Evolutionary conservation across 305 asterid genomes (phyloP), one percentile per base, ranked within the genome.

Genomic region (Fraxinus albicans): DNA sequence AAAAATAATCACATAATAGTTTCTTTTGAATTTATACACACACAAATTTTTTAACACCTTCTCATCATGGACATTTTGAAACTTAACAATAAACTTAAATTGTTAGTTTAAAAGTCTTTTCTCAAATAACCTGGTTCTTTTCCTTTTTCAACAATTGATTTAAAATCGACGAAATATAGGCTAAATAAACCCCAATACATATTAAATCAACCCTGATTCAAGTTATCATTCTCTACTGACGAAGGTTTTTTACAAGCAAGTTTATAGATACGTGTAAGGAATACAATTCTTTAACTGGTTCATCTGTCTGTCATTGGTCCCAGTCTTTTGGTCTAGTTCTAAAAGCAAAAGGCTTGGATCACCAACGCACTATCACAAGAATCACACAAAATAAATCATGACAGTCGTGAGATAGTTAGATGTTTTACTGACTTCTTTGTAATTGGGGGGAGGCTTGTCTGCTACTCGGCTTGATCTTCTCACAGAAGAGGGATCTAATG

Each of bases 391-490:
- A 36, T 21, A 12, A 67, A 7, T 19, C 34, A 12, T 38, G 31
- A 5, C 6, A 83, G 1, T n/a, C 31, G 0, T 34, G 19, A 58
- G 58, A 81, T 44, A 55, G 25, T n/a, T n/a, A 44, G 31, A 73
- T 63, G 31, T 27, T 69, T 65, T 34, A 82, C 88, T 69, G 21
- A 92, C 98, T 78, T 92, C 93, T 88, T 86, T 93, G 83, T 94
- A 94, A 84, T 82, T 90, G 10, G 86, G 87, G 15, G 89, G 83
- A 21, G 97, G 97, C 89, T 88, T 65, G 55, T 85, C 91, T 0
- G 91, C 91, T 1, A 94, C 95, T 2, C 97, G 92, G 82, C 86
- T 91, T 0, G 97, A 93, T 63, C 97, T 87, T 58, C 97, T 87
- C 38, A 91, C 85, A 2, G 83, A 8, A 2, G 93, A 84, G 6